phyloP scores from a whole-genome alignment of 75 land plant species.

The Adiantum capillusveneris region DNA sequence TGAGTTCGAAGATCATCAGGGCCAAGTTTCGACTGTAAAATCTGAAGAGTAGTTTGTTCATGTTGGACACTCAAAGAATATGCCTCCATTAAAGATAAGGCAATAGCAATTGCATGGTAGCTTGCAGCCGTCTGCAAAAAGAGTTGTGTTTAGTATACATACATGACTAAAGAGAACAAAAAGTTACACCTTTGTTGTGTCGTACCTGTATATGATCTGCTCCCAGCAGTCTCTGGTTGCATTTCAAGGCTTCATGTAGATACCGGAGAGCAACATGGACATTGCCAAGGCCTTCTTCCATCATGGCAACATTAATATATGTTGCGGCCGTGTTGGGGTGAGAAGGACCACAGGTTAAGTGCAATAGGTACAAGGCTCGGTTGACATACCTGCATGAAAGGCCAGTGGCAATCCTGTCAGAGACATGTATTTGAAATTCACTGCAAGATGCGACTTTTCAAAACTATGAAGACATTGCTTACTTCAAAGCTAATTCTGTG shows the following conservation, averaged over 20 bases:
- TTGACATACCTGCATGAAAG: conserved; percentile 66
- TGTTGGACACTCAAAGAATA: conserved; percentile 94
- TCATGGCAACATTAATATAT: conserved; percentile 96
- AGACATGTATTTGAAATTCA: too few species aligned
- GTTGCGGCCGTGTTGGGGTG: conserved; percentile 98
- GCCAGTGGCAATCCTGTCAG: too few species aligned
- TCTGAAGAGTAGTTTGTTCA: conserved; percentile 89
- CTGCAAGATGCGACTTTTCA: too few species aligned
- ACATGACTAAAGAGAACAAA: neutral
- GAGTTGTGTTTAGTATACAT: too few species aligned
- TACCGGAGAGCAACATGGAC: conserved; percentile 91
- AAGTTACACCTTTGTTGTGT: neutral
- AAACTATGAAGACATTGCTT: too few species aligned
- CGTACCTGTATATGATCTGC: conserved; percentile 93
- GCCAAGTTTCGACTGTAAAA: conserved; percentile 84
- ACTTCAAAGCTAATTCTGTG: conserved; percentile 93
- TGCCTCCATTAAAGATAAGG: conserved; percentile 95
- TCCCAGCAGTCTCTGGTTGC: conserved; percentile 84
- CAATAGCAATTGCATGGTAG: conserved; percentile 97
- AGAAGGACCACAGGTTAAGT: conserved; percentile 81
- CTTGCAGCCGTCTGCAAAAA: conserved; percentile 85
- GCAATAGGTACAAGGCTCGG: conserved; percentile 74
- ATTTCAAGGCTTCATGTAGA: conserved; percentile 87
- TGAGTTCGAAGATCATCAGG: conserved; percentile 94
- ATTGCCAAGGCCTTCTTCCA: conserved; percentile 97